Percentiles rank a stretch among this genome's conserved stretches.
phyloP scores from a whole-genome alignment of 2,329 filamentous ascomycete species.

The Fusarium metavorans region DNA sequence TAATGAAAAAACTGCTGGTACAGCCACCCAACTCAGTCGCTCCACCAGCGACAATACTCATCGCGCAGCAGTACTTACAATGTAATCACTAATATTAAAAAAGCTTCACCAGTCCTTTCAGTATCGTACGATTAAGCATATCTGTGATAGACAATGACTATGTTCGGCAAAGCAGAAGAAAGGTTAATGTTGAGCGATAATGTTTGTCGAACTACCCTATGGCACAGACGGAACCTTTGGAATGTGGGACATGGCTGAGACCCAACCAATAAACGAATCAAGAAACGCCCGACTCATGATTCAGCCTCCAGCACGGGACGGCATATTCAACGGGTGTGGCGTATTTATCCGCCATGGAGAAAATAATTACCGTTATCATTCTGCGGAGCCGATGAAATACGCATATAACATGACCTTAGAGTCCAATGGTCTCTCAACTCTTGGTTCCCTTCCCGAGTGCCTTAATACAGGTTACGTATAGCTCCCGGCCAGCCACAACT shows the following conservation, averaged over 20 bases:
- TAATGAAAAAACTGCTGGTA: too few relatives aligned
- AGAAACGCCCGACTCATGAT: neutral
- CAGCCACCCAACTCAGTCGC: neutral
- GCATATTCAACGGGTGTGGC: neutral
- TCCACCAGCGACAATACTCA: neutral
- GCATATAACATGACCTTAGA: neutral
- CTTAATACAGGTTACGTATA: neutral
- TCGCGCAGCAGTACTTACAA: neutral
- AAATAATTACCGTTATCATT: neutral
- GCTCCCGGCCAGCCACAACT: neutral
- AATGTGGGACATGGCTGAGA: neutral
- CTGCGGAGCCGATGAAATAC: neutral
- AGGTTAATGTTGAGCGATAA: neutral
- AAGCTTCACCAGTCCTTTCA: neutral
- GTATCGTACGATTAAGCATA: neutral
- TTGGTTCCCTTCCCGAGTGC: neutral
- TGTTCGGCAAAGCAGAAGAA: neutral
- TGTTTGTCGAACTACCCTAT: neutral
- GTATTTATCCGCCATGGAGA: neutral
- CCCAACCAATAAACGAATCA: neutral
- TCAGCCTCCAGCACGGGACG: neutral
- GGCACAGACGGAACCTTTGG: neutral
- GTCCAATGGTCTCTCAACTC: neutral
- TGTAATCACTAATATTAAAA: neutral
- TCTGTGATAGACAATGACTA: neutral